phyloP scores from a whole-genome alignment of 371 early-diverging fungal species.

The Syncephalis plumigaleata region DNA sequence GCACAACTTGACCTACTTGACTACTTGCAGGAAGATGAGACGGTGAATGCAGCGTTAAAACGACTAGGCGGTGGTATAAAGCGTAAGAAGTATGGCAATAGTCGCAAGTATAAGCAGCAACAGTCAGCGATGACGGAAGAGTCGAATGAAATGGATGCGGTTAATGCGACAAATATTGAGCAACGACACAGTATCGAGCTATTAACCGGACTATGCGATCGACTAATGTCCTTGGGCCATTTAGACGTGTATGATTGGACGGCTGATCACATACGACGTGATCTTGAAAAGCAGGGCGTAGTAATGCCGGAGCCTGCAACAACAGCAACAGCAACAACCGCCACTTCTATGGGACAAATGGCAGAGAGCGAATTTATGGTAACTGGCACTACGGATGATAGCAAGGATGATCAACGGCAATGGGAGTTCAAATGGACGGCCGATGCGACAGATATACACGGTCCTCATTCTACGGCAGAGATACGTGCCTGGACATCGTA shows the following conservation, averaged over 20 bases:
- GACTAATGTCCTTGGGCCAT: constrained; percentile 7
- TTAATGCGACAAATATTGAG: not conserved
- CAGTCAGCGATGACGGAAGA: not conserved
- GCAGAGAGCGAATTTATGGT: not conserved
- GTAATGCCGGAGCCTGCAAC: constrained; percentile 40
- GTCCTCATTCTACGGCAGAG: constrained; percentile 3
- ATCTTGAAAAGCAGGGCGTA: constrained; percentile 27
- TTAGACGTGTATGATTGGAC: constrained; percentile 8
- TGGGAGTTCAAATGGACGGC: constrained; percentile 7
- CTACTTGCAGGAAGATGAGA: constrained; percentile 50
- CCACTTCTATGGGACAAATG: not conserved
- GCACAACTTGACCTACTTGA: constrained; percentile 40
- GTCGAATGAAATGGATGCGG: not conserved
- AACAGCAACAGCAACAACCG: not conserved
- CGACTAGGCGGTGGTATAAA: constrained; percentile 26
- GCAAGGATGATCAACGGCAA: not conserved
- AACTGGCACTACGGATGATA: not conserved
- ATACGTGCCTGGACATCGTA: constrained; percentile 6
- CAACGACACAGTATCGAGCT: constrained; percentile 5
- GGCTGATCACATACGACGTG: constrained; percentile 7
- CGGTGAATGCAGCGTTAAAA: constrained; percentile 41
- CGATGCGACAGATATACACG: constrained; percentile 3
- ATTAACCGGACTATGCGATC: constrained; percentile 8
- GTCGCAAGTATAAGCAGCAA: not conserved
- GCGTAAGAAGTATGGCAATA: not conserved